Conservation (phyloP, 768 basidiomycete genomes). For the Leccinum arenicola region DNA sequence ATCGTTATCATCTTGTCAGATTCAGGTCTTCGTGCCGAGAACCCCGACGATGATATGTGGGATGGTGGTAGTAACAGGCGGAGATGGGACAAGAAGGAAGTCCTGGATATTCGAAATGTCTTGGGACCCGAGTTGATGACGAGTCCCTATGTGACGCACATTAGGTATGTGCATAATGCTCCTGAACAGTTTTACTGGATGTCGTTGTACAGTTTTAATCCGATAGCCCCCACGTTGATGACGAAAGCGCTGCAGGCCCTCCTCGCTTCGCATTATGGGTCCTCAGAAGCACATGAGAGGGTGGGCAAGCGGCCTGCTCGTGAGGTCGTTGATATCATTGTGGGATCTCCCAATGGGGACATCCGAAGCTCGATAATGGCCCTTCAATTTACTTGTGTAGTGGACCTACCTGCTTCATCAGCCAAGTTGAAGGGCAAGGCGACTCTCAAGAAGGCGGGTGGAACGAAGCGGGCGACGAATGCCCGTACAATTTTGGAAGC, state of each 20-base stretch:
- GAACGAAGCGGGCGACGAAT: constrained; percentile 16
- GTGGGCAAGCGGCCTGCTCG: constrained; percentile 46
- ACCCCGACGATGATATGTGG: constrained; percentile 45
- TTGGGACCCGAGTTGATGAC: constrained; percentile 64
- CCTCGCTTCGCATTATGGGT: constrained; percentile 47
- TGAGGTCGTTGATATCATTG: constrained; percentile 70
- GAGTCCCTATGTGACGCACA: constrained; percentile 76
- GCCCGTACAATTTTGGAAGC: constrained; percentile 56
- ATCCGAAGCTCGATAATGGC: constrained; percentile 93
- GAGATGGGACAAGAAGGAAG: constrained; percentile 50
- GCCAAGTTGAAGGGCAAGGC: constrained; percentile 23
- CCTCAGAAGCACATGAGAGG: constrained; percentile 13
- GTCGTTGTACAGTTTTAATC: constrained; percentile 68
- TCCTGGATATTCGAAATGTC: constrained; percentile 66
- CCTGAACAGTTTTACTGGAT: background rate
- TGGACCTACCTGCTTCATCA: constrained; percentile 27
- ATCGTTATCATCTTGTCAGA: constrained; percentile 84
- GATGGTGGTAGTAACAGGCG: constrained; percentile 40
- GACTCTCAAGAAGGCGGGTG: constrained; percentile 31
- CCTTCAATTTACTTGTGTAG: constrained; percentile 77
- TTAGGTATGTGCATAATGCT: constrained; percentile 51
- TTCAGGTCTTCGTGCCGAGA: constrained; percentile 72
- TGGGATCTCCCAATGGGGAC: constrained; percentile 83
- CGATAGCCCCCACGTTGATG: constrained; percentile 85
- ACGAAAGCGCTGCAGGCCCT: constrained; percentile 71